A percentile compares a stretch with the other conserved stretches of the same genome.
Evolutionary conservation across 2,329 filamentous ascomycete species (phyloP).

Genomic region (Lizonia empirigonia): DNA sequence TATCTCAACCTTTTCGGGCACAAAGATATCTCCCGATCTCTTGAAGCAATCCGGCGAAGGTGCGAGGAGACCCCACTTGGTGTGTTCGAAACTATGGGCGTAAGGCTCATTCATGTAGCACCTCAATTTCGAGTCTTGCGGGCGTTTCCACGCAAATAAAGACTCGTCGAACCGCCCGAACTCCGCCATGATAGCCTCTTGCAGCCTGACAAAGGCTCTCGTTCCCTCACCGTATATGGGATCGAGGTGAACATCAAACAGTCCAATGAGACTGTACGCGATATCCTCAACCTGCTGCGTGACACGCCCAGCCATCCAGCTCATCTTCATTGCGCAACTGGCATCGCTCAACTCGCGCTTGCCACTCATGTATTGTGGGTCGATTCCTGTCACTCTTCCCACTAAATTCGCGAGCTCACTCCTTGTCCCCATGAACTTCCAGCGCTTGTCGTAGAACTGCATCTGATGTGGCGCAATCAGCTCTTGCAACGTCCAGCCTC

Average conservation of each 20-base stretch:
- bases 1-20: conserved; percentile 6
- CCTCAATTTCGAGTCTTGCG: neutral
- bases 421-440: conserved; percentile 16
- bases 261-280: conserved; percentile 26
- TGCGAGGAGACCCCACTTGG: conserved; percentile 13
- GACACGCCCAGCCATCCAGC: conserved; percentile 23
- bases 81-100: neutral
- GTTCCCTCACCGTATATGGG: conserved; percentile 20
- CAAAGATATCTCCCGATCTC: neutral
- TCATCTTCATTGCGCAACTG: conserved; percentile 10
- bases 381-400: conserved; percentile 7
- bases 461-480: conserved; percentile 17
- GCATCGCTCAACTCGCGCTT: neutral
- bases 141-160: conserved; percentile 14
- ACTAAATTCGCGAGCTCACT: conserved; percentile 1
- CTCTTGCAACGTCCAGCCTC: conserved; percentile 20
- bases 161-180: conserved; percentile 9
- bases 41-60: conserved; percentile 12
- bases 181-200: conserved; percentile 25
- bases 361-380: neutral
- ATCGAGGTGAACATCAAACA: conserved; percentile 23
- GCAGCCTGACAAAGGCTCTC: conserved; percentile 18
- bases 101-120: neutral
- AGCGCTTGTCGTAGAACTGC: conserved; percentile 15
- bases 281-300: conserved; percentile 24